Evolutionary conservation across 2,329 filamentous ascomycete species (phyloP).

Genomic region (Tolypocladium endophyticum): DNA sequence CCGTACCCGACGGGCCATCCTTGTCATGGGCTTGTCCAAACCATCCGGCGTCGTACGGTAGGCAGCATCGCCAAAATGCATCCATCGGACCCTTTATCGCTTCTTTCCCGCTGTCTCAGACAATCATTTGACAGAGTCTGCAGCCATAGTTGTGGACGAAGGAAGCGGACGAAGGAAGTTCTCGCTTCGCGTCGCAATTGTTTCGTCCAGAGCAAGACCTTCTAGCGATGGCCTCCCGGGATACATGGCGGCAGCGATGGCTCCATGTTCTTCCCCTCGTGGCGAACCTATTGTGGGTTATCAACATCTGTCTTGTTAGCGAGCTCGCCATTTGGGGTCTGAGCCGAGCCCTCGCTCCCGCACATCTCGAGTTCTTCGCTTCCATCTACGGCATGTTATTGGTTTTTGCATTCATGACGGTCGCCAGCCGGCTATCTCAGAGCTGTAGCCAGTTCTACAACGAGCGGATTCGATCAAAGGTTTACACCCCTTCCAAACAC

Average conservation of each 20-base stretch:
- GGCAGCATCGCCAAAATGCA: background rate
- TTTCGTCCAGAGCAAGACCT: background rate
- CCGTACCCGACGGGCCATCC: background rate
- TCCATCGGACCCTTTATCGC: background rate
- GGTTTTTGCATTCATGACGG: constrained; percentile 24
- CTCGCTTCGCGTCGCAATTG: background rate
- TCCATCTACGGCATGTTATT: constrained; percentile 37
- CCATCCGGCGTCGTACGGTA: constrained; percentile 2
- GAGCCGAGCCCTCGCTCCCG: constrained; percentile 21
- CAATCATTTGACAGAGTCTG: background rate
- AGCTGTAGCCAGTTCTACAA: constrained; percentile 17
- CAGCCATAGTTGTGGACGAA: background rate
- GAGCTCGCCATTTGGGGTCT: constrained; percentile 37
- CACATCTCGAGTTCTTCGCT: constrained; percentile 31
- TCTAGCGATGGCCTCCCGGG: background rate
- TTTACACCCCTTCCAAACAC: constrained; percentile 6
- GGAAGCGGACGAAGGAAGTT: too few relatives aligned
- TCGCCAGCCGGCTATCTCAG: constrained; percentile 8
- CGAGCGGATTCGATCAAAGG: constrained; percentile 21
- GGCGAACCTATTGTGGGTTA: constrained; percentile 18
- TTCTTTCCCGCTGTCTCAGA: background rate
- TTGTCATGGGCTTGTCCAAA: background rate
- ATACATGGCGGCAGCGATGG: constrained; percentile 7
- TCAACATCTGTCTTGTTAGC: constrained; percentile 26
- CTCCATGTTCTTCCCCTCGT: constrained; percentile 2